A percentile compares a stretch with the other conserved stretches of the same genome.
Evolutionary conservation across 2,329 filamentous ascomycete species (phyloP).

Genomic region (Microdochium bolleyi): DNA sequence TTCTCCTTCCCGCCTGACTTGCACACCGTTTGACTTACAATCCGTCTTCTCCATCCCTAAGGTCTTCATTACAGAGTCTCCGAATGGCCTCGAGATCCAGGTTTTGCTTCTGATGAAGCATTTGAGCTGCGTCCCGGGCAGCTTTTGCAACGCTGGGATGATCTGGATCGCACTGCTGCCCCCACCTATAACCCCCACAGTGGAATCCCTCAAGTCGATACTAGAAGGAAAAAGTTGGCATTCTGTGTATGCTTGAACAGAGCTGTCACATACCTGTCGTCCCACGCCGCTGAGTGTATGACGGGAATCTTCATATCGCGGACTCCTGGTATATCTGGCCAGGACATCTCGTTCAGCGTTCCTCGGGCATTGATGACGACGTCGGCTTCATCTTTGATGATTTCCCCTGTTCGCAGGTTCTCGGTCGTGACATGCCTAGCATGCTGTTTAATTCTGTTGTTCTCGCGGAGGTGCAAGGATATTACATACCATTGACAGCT

Average conservation of each 20-base stretch:
- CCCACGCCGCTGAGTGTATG: slow-evolving; percentile 38
- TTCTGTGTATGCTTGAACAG: background rate
- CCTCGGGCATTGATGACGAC: slow-evolving; percentile 33
- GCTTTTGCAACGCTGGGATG: slow-evolving; percentile 36
- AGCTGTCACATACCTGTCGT: slow-evolving; percentile 20
- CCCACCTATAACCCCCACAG: slow-evolving; percentile 41
- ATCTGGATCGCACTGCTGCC: slow-evolving; percentile 46
- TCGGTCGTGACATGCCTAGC: slow-evolving; percentile 17
- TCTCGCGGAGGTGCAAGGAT: background rate
- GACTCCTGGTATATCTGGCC: slow-evolving; percentile 34
- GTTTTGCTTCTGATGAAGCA: slow-evolving; percentile 41
- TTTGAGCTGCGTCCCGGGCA: slow-evolving; percentile 29
- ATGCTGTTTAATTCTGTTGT: slow-evolving; percentile 13
- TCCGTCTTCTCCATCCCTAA: slow-evolving; percentile 28
- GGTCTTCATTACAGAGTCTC: slow-evolving; percentile 30
- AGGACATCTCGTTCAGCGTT: slow-evolving; percentile 31
- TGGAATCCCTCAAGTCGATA: slow-evolving; percentile 38
- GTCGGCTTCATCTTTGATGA: slow-evolving; percentile 28
- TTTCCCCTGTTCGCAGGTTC: slow-evolving; percentile 23
- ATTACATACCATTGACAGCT: slow-evolving; percentile 27
- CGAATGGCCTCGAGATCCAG: slow-evolving; percentile 40
- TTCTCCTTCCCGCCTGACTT: background rate
- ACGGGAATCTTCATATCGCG: slow-evolving; percentile 30
- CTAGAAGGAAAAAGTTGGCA: slow-evolving; percentile 13
- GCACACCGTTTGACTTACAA: slow-evolving; percentile 20